Base-by-base conservation (phyloP, 2,329 filamentous ascomycete genomes). In the Orbilia javanica region DNA sequence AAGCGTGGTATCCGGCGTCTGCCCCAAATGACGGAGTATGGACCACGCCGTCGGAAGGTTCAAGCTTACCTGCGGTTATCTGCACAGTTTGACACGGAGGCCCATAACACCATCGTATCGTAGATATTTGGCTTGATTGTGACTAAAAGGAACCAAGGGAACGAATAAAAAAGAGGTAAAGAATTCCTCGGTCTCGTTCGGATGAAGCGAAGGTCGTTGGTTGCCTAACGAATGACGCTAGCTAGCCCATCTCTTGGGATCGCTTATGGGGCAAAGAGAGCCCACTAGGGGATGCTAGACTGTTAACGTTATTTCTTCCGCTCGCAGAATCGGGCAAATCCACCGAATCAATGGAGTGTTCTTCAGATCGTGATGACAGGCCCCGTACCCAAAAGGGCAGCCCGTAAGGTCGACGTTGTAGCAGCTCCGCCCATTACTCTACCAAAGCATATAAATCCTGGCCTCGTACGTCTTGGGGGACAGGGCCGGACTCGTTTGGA, bases 271-370 rank as follows among this genome's bases (percentile, higher is more conserved):
- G 65, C 60, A 34, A 60, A 60, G 50, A 53, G 57, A 66, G 57
- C 39, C 73, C 48, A 64, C 64, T 46, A 71, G 52, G 42, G 65
- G 63, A 44, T 74, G 62, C 70, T 63, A 48, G 42, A 60, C 60
- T 29, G 60, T 70, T 71, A 77, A 77, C 73, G 73, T 77, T 77
- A 77, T 77, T 71, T 77, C 50, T 65, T 77, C 73, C 73, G 73
- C 73, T 77, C 57, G 66, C 73, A 77, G 73, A 63, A 69, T 76
- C 62, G 65, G 73, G 66, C 65, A 70, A 65, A 71, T 77, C 57
- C 73, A 77, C 73, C 73, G 73, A 77, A 71, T 71, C 66, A 77
- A 29, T 77, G 66, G 57, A 46, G 66, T 31, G 55, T 77, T 55
- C 66, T 55, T 66, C 48, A 52, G 73, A 71, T 77, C 73, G 73